Base-by-base conservation (phyloP, 768 basidiomycete genomes). In the Serendipita sp. region DNA sequence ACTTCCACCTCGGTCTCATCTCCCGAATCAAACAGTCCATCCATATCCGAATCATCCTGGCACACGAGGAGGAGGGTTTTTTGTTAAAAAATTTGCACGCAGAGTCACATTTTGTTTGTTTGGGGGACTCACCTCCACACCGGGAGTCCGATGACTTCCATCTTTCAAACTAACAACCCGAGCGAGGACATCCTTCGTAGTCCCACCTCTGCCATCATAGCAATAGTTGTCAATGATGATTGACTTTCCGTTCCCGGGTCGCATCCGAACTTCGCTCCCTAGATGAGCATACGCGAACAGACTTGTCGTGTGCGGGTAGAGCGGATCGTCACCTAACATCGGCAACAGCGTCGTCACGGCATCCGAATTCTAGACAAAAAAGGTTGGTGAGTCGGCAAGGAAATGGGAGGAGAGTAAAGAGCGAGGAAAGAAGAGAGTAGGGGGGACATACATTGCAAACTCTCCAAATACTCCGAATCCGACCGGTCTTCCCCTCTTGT, bases 171-270 rank as follows among this genome's bases (percentile, higher is more conserved):
- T 24, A 24, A 58, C 53, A n/a, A 58, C 53, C 17, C 30, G 13
- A 9, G 53, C 53, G 4, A 4, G 4, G 53, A 58, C 20, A 31
- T 31, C 31, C 2, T 17, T 48, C 45, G 45, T 20, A n/a, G 9
- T 48, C 5, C 20, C 45, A 28, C n/a, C 20, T 28, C 20, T 5
- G 53, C 22, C 53, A 31, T 11, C 22, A 24, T 22, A 24, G 28
- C 53, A 58, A 28, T 58, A 58, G n/a, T 58, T 58, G 53, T 58
- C 53, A 1, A 58, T 31, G 30, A 58, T 58, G 53, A 58, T 58
- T 9, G 24, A 28, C 11, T 26, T 58, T 1, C 53, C 53, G 11
- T 11, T 13, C 4, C 53, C 53, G 9, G 53, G 53, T 24, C 53
- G 53, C 53, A 58, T 58, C 53, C 31, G 22, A 24, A 58, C 53